phyloP scores from a whole-genome alignment of 2,329 filamentous ascomycete species.

The Talaromyces sp. region DNA sequence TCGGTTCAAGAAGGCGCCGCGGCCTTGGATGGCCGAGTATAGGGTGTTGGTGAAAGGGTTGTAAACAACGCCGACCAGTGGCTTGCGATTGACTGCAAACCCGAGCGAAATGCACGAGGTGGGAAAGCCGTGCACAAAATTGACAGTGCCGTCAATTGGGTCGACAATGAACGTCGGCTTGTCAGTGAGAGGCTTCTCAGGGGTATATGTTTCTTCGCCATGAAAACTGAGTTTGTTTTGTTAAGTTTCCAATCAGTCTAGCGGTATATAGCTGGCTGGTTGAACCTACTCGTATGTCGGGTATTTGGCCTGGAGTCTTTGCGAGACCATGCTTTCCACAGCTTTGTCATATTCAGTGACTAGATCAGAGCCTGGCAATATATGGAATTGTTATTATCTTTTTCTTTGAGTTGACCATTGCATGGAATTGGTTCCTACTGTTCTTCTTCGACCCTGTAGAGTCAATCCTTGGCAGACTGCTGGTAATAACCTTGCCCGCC shows the following conservation, averaged over 20 bases:
- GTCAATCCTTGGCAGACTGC: slow-evolving; percentile 33
- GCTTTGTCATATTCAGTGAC: slow-evolving; percentile 61
- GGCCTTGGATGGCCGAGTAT: slow-evolving; percentile 52
- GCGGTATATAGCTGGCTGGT: slow-evolving; percentile 4
- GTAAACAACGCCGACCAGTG: slow-evolving; percentile 55
- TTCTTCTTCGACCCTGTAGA: slow-evolving; percentile 42
- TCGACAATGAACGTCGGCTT: slow-evolving; percentile 58
- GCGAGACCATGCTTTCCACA: slow-evolving; percentile 54
- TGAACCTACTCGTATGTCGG: slow-evolving; percentile 45
- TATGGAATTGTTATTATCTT: background rate
- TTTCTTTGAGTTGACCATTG: background rate
- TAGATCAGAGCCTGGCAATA: slow-evolving; percentile 49
- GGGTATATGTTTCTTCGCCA: slow-evolving; percentile 57
- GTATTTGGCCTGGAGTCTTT: slow-evolving; percentile 45
- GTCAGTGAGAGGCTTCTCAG: slow-evolving; percentile 46
- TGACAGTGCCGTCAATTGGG: slow-evolving; percentile 61
- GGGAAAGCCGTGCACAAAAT: slow-evolving; percentile 59
- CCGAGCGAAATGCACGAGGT: slow-evolving; percentile 57
- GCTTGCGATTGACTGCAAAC: slow-evolving; percentile 45
- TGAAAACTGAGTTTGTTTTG: slow-evolving; percentile 39
- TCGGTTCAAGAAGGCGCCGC: slow-evolving; percentile 47
- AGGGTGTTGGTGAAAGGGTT: slow-evolving; percentile 55
- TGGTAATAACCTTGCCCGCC: slow-evolving; percentile 39
- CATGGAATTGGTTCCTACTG: slow-evolving; percentile 21
- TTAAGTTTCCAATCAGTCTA: background rate